Conservation (phyloP, 306 rosid genomes). For the Glycine tomentella region DNA sequence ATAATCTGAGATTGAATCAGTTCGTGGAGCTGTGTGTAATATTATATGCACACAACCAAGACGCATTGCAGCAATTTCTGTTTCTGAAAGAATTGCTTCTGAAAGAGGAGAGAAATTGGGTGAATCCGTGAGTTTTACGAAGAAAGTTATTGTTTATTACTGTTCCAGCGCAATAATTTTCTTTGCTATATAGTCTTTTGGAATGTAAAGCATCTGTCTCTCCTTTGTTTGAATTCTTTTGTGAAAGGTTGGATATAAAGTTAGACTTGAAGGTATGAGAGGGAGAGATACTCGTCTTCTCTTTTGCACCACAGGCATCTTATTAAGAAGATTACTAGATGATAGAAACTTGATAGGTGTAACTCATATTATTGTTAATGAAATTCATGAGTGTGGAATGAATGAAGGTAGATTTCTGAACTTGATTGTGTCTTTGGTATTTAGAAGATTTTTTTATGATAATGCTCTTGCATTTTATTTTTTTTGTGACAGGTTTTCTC, state of each 20-base stretch:
- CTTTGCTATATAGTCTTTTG: background rate
- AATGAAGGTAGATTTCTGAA: conserved; percentile 81
- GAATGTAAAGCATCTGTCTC: conserved; percentile 27
- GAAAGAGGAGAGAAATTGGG: conserved; percentile 98
- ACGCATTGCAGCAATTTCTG: conserved; percentile 94
- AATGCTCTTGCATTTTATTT: conserved; percentile 43
- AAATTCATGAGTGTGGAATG: conserved; percentile 99
- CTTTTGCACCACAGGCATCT: conserved; percentile 97
- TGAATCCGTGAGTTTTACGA: conserved; percentile 78
- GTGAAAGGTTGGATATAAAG: conserved; percentile 91
- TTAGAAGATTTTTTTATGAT: conserved; percentile 49
- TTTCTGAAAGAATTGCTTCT: conserved; percentile 92
- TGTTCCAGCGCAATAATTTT: conserved; percentile 19
- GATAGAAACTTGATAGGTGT: conserved; percentile 87
- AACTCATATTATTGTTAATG: conserved; percentile 95
- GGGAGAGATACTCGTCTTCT: conserved; percentile 93
- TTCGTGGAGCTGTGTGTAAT: conserved; percentile 79
- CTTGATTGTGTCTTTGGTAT: conserved; percentile 39
- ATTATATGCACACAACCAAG: conserved; percentile 97
- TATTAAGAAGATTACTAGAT: conserved; percentile 90
- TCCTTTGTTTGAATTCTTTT: conserved; percentile 31
- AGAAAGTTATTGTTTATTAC: conserved; percentile 32
- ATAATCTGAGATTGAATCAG: conserved; percentile 82
- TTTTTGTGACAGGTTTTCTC: conserved; percentile 76
- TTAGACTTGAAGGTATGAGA: conserved; percentile 90